Conservation (phyloP, 495 filamentous ascomycete genomes). For the Polyplosphaeria fusca region DNA sequence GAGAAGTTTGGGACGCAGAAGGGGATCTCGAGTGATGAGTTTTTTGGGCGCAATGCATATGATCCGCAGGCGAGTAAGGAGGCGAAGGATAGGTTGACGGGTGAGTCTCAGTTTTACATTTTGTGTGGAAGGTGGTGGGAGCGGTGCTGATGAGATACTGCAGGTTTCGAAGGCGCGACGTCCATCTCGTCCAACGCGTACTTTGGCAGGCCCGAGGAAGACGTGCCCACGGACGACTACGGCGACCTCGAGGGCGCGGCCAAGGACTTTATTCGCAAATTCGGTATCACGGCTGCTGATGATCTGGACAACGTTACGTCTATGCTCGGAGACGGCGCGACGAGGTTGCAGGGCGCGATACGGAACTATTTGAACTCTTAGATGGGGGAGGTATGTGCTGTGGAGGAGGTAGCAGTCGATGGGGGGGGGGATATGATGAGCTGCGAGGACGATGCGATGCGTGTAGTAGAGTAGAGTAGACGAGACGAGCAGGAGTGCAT, state of each 20-base stretch:
- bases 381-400: too few relatives aligned
- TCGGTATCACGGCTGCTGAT: constrained; percentile 91
- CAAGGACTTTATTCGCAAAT: constrained; percentile 89
- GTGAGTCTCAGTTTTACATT: too few relatives aligned
- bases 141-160: too few relatives aligned
- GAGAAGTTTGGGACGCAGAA: constrained; percentile 88
- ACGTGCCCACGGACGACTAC: constrained; percentile 60
- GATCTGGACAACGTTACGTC: constrained; percentile 86
- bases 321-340: constrained; percentile 79
- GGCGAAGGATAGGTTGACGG: constrained; percentile 70
- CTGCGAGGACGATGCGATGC: too few relatives aligned
- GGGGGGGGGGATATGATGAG: too few relatives aligned
- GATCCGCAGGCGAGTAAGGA: constrained; percentile 78
- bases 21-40: constrained; percentile 95
- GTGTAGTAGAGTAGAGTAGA: too few relatives aligned
- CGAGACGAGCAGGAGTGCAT: too few relatives aligned
- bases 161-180: constrained; percentile 88
- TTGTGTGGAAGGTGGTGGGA: too few relatives aligned
- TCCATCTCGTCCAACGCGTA: constrained; percentile 94
- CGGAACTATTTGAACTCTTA: constrained; percentile 76
- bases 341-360: constrained; percentile 81
- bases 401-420: too few relatives aligned
- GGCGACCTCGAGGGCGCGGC: constrained; percentile 88
- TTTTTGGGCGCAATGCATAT: constrained; percentile 86
- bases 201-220: constrained; percentile 86